Conservation (phyloP, 345 rosid genomes). For the Passiflora organensis region DNA sequence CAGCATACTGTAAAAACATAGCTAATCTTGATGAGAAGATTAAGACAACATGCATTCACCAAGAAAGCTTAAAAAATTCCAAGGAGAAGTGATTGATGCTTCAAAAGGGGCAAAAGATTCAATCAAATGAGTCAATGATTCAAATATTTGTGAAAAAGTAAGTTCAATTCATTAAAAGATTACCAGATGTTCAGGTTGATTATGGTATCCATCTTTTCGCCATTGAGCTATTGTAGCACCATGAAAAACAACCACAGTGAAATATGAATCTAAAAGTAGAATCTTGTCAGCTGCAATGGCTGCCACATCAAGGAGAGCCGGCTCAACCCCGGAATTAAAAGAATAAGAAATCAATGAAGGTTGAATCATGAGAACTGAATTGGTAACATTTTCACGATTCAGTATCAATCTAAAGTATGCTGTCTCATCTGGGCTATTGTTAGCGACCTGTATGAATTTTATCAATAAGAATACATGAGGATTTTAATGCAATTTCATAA, state of each 20-base stretch:
- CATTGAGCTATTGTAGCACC: conserved; percentile 93
- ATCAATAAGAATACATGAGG: neutral
- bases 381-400: conserved; percentile 84
- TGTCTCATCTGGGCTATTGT: conserved; percentile 97
- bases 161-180: neutral
- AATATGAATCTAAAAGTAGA: conserved; percentile 79
- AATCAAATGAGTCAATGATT: too few relatives aligned
- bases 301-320: conserved; percentile 76
- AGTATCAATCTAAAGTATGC: conserved; percentile 88
- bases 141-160: too few relatives aligned
- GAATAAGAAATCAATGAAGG: conserved; percentile 95
- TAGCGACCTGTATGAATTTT: conserved; percentile 61
- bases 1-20: neutral
- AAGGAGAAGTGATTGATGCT: too few relatives aligned
- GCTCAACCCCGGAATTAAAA: conserved; percentile 78
- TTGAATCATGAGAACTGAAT: conserved; percentile 91
- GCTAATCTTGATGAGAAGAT: neutral
- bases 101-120: too few relatives aligned
- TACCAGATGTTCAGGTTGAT: conserved; percentile 92
- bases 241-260: conserved; percentile 80
- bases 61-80: too few relatives aligned
- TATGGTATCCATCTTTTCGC: conserved; percentile 90
- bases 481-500: conserved; percentile 1
- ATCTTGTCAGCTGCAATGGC: conserved; percentile 88
- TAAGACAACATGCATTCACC: too few relatives aligned